Conservation (phyloP, 306 rosid species). For the Castanopsis chinensis region DNA sequence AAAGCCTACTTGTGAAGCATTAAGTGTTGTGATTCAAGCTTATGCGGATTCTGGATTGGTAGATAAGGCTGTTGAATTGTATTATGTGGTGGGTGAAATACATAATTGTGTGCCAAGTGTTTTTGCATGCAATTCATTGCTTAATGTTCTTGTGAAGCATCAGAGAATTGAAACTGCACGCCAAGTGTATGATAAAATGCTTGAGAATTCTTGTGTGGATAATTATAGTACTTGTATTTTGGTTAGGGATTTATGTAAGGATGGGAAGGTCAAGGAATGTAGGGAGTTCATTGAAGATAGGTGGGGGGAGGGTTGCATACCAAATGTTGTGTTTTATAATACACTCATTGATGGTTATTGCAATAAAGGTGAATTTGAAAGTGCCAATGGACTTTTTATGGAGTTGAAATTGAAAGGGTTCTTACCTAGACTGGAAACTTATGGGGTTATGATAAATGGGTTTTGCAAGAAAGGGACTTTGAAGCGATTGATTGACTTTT, state of each 20-base stretch:
- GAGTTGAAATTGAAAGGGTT: conserved; percentile 71
- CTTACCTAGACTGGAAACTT: conserved; percentile 58
- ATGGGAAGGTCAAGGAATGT: conserved; percentile 64
- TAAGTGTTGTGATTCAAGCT: conserved; percentile 41
- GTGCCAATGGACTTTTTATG: conserved; percentile 49
- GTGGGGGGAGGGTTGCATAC: conserved; percentile 74
- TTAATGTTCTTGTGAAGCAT: conserved; percentile 37
- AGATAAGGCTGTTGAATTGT: conserved; percentile 55
- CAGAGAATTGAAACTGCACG: conserved; percentile 48
- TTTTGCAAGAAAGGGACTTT: conserved; percentile 62
- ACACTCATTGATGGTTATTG: conserved; percentile 69
- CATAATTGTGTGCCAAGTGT: conserved; percentile 48
- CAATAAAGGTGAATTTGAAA: conserved; percentile 49
- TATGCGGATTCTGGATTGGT: conserved; percentile 51
- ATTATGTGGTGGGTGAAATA: conserved; percentile 26
- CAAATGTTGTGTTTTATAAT: conserved; percentile 72
- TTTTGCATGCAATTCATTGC: conserved; percentile 56
- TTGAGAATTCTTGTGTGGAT: conserved; percentile 33
- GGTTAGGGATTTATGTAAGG: conserved; percentile 60
- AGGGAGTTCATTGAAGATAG: conserved; percentile 54
- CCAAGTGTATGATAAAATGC: conserved; percentile 71
- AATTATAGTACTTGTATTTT: conserved; percentile 68
- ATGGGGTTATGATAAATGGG: conserved; percentile 62
- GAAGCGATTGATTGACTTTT: conserved; percentile 52
- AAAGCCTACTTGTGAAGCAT: conserved; percentile 50